Evolutionary conservation across 2,329 filamentous ascomycete genomes (phyloP).

Genomic region (Sclerotinia nivalis): DNA sequence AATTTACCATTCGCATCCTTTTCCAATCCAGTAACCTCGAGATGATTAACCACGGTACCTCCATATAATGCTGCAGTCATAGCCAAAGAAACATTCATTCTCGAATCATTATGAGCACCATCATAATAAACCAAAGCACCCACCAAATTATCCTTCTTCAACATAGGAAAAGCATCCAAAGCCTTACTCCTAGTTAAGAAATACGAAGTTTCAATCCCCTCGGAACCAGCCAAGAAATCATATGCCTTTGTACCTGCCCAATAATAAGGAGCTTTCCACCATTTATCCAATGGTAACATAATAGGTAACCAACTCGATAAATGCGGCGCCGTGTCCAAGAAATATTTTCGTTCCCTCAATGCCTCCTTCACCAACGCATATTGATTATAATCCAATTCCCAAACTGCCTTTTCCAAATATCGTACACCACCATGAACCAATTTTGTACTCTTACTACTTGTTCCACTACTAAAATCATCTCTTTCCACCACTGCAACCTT

Average conservation of each 20-base stretch:
- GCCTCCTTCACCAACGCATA: constrained; percentile 72
- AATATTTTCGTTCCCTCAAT: constrained; percentile 72
- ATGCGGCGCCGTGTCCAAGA: constrained; percentile 73
- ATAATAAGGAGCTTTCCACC: constrained; percentile 78
- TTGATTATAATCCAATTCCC: constrained; percentile 73
- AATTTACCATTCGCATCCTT: constrained; percentile 74
- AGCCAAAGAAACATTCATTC: constrained; percentile 87
- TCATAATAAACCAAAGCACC: constrained; percentile 90
- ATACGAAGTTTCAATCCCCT: constrained; percentile 87
- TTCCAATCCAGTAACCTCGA: constrained; percentile 74
- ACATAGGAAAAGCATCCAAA: constrained; percentile 84
- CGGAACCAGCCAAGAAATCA: constrained; percentile 79
- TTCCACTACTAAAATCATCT: constrained; percentile 73
- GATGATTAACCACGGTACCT: constrained; percentile 77
- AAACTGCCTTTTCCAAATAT: constrained; percentile 74
- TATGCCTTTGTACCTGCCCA: constrained; percentile 80
- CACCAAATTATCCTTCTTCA: constrained; percentile 75
- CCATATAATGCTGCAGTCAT: constrained; percentile 90
- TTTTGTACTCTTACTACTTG: constrained; percentile 75
- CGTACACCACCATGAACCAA: constrained; percentile 75
- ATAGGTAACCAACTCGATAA: constrained; percentile 73
- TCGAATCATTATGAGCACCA: constrained; percentile 87
- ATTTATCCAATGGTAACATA: constrained; percentile 72
- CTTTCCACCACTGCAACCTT: constrained; percentile 72
- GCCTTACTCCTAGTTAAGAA: constrained; percentile 86